Base-by-base conservation (phyloP, 805 yeast genomes). In the Candida awuae region DNA sequence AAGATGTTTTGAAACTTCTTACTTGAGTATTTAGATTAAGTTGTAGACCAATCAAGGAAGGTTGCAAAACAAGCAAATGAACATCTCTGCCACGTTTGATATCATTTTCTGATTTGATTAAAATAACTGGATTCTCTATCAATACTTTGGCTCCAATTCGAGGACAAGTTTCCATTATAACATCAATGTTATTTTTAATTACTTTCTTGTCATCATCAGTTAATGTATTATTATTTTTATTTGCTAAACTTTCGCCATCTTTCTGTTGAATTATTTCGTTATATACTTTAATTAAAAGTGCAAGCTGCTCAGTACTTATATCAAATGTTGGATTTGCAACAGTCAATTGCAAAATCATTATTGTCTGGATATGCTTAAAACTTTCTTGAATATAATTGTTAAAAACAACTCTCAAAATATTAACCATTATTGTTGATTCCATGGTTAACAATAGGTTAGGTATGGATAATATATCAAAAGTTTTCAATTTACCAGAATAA, bases 241-340 rank as follows among this genome's bases (percentile, higher is more conserved):
- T 15, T 7, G 23, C n/a, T 9, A 16, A 14, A 10, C 17, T 9
- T 16, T 8, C 3, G 13, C 28, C 22, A 21, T 12, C 6, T 3
- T 17, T 17, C 6, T n/a, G 8, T 18, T 28, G 27, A 7, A 2
- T 26, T 8, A 12, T 36, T 28, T 29, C 32, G 13, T 21, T 26
- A 16, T 23, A 36, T 30, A 32, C 14, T 17, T 27, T 17, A 1
- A 62, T 52, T 25, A 64, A 51, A 15, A 64, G 52, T 1, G 68
- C 60, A 2, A 67, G 46, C 34, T 68, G 65, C 10, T 56, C 57
- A 4, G 67, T 56, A 22, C 69, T 64, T 18, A 68, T 48, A 45
- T 71, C 77, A n/a, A 69, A 29, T 1, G 65, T 59, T 15, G 73
- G 64, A 2, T 70, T 69, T 2, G 73, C 59, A 2, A 69, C 32